Evolutionary conservation across 768 basidiomycete genomes (phyloP).

Genomic region (Suillus brevipes): DNA sequence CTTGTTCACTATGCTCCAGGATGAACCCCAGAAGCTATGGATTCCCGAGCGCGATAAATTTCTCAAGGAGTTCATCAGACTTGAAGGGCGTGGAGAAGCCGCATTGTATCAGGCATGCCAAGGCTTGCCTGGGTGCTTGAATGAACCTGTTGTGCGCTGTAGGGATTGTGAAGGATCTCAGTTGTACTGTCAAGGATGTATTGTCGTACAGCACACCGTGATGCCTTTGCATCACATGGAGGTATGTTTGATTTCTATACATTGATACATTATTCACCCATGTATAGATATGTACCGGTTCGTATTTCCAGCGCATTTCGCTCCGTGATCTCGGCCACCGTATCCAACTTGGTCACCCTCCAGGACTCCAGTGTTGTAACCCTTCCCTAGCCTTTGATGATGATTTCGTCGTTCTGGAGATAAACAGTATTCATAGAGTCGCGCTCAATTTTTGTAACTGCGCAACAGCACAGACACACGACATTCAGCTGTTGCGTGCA

Average conservation of each 20-base stretch:
- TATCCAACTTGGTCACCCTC: constrained; percentile 1
- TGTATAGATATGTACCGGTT: constrained; percentile 16
- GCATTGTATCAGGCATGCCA: neutral
- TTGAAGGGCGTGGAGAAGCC: neutral
- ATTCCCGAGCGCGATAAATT: neutral
- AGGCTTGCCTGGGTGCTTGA: neutral
- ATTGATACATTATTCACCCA: neutral
- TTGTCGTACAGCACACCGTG: neutral
- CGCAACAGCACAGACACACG: constrained; percentile 2
- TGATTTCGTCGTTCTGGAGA: neutral
- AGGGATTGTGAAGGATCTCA: constrained; percentile 11
- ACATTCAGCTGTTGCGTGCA: constrained; percentile 12
- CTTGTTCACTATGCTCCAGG: constrained; percentile 3
- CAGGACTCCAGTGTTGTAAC: constrained; percentile 15
- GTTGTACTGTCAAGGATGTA: constrained; percentile 13
- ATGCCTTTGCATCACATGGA: constrained; percentile 16
- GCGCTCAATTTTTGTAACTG: constrained; percentile 17
- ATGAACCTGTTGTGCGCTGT: constrained; percentile 2
- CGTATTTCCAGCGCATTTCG: constrained; percentile 8
- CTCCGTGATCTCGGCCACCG: constrained; percentile 15
- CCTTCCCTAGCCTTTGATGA: neutral
- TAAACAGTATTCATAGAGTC: constrained; percentile 24
- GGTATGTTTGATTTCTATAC: constrained; percentile 10
- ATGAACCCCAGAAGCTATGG: constrained; percentile 6
- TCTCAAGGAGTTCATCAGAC: constrained; percentile 3